phyloP scores from a whole-genome alignment of 2,329 filamentous ascomycete genomes.

The Diaporthe vaccinii region DNA sequence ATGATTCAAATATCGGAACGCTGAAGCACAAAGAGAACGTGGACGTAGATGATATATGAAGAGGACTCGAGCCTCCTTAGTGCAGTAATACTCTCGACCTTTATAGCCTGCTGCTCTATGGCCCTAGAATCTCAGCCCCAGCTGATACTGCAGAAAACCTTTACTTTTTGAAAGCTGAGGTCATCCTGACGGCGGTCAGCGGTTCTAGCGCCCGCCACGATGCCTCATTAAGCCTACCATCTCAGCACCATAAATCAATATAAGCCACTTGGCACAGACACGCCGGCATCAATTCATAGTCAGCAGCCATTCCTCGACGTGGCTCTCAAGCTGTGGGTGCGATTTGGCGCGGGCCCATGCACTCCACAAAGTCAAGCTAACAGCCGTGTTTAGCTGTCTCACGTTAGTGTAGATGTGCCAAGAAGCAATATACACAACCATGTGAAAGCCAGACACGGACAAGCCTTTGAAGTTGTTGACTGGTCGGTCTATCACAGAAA shows the following conservation, averaged over 20 bases:
- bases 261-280: conserved; percentile 13
- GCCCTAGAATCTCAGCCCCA: not conserved
- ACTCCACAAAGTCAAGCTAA: not conserved
- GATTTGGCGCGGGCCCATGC: not conserved
- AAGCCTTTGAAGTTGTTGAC: no score
- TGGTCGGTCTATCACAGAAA: not conserved
- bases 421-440: not conserved
- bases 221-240: not conserved
- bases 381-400: not conserved
- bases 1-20: not conserved
- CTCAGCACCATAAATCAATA: conserved; percentile 15
- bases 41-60: not conserved
- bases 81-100: not conserved
- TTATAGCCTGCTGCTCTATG: not conserved
- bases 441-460: not conserved
- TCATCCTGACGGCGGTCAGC: not conserved
- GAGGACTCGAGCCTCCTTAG: no score
- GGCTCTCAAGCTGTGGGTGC: not conserved
- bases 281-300: not conserved
- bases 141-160: not conserved
- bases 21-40: not conserved
- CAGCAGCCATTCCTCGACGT: not conserved
- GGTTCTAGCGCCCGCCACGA: conserved; percentile 17
- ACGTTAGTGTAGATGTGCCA: not conserved
- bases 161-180: conserved; percentile 16